Base-by-base conservation (phyloP, 768 basidiomycete species). In the Amanita fuliginea region DNA sequence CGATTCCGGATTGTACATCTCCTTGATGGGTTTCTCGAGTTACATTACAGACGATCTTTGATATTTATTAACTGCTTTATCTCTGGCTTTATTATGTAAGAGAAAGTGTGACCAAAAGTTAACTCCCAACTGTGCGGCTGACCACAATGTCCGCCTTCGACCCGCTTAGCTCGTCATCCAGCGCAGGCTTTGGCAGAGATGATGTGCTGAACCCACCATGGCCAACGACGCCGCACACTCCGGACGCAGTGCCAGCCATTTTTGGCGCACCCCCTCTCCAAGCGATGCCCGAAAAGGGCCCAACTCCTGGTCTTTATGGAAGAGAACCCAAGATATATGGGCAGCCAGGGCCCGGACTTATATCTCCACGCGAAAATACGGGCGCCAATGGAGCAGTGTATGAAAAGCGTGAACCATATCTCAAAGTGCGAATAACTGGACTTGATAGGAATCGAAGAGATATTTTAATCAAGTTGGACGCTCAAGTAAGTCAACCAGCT, bases 401-500 rank as follows among this genome's bases (percentile, higher is more conserved):
- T 56, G 89, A 91, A 69, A 85, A 77, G 66, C 70, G 66, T 24
- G 88, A 86, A 56, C 87, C 88, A 21, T 96, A 90, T 64, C 73
- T 99, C 52, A 75, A 90, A 60, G 88, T 95, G 42, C 75, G 91
- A 60, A 86, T 99, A 54, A 86, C 88, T 14, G 87, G 83, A 11
- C 64, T 99, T 60, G 96, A 99, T 67, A 78, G 96, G 66, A 97
- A 98, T 71, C 75, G 92, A 65, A 77, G 94, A 59, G 96, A 99
- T 60, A 83, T 96, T 54, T 78, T 97, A 61, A 75, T 99, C 61
- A 83, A 90, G 61, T 80, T 99, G 54, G 96, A 99, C 64, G 93
- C 92, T 13, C 91, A 95, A 76, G 95, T 94, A 58, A 57, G 77
- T 66, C 22, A 47, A 42, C 30, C 33, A 46, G 39, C 19, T 40